Conservation (phyloP, 495 filamentous ascomycete species). For the Corynascus novoguineensis region DNA sequence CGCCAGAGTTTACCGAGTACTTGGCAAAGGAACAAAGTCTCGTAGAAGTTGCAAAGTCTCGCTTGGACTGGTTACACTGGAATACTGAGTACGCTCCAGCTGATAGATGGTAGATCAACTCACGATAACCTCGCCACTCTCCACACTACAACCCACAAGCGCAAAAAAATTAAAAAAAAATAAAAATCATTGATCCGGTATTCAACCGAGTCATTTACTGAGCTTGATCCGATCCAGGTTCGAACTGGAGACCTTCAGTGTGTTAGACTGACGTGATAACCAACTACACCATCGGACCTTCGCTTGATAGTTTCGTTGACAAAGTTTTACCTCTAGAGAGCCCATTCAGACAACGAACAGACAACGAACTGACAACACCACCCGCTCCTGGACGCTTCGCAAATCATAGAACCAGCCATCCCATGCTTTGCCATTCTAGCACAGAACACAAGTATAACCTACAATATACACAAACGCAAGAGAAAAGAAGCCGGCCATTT, state of each 20-base stretch:
- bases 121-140: background rate
- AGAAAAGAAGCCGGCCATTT: conserved; percentile 5
- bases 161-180: conserved; percentile 1
- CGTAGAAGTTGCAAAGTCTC: too few relatives aligned
- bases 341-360: background rate
- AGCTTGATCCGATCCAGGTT: conserved; percentile 18
- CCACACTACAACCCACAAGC: background rate
- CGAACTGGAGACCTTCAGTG: conserved; percentile 22
- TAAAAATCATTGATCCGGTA: too few relatives aligned
- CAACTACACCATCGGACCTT: conserved; percentile 20
- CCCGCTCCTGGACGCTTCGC: background rate
- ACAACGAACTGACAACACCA: background rate
- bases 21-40: too few relatives aligned
- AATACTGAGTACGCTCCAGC: background rate
- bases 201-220: background rate
- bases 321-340: background rate
- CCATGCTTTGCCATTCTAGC: background rate
- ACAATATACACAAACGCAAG: conserved; percentile 4
- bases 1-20: too few relatives aligned
- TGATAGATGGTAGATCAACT: background rate
- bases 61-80: background rate
- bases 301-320: background rate
- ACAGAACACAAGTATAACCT: background rate
- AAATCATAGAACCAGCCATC: background rate
- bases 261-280: conserved; percentile 19